Base-by-base conservation (phyloP, 768 basidiomycete genomes). In the Tremella yokohamensis region DNA sequence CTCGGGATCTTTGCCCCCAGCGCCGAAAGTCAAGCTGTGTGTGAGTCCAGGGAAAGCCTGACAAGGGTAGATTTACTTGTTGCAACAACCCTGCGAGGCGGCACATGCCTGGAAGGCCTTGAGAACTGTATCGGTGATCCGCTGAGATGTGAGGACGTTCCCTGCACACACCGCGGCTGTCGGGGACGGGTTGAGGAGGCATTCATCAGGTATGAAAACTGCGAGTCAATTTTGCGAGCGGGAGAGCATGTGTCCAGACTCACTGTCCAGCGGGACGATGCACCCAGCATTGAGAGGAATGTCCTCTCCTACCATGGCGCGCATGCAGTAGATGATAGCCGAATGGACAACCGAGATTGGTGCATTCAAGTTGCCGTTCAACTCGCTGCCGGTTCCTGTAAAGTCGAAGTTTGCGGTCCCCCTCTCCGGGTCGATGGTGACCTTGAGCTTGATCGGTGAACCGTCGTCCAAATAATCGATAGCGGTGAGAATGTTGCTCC, bases 361-460 rank as follows among this genome's bases (percentile, higher is more conserved):
- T 2, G 64, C 61, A 22, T 68, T 68, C 44, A 56, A 51, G 40
- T 65, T 61, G 18, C 47, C 34, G 26, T 48, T 37, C 18, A 29
- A 29, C 49, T 61, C 63, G 8, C 25, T 22, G 24, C 63, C 63
- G 37, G 63, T 65, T 4, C 63, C 63, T 25, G 57, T 56, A 50
- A 65, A 65, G 34, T 61, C 61, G 42, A 65, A 65, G 19, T 52
- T 44, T 16, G 63, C 63, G 15, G 60, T 54, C 8, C 63, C 61
- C 40, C 38, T 42, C 12, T 60, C 48, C 15, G 39, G 50, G 38
- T 65, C 51, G 42, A 65, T 62, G 34, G 40, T 51, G 48, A 61
- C 44, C 22, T 39, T 50, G 15, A 61, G 55, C 18, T 48, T 15
- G 47, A 60, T 42, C 12, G 34, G 18, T 1, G 62, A 42, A 15